phyloP scores from a whole-genome alignment of 2,329 filamentous ascomycete genomes.

The Cytospora piceae region DNA sequence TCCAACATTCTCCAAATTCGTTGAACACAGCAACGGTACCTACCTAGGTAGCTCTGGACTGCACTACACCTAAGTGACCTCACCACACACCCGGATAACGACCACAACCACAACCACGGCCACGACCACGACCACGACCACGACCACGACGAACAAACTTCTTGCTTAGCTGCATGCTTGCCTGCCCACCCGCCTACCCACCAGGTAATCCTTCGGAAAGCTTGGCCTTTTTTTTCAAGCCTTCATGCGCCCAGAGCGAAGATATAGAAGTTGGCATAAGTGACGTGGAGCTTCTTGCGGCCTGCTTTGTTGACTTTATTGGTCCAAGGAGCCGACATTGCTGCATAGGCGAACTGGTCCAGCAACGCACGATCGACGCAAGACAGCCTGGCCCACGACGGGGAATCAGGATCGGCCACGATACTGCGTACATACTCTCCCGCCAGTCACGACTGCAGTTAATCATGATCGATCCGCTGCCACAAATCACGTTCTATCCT shows the following conservation, averaged over 20 bases:
- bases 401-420: conserved; percentile 29
- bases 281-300: conserved; percentile 20
- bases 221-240: neutral
- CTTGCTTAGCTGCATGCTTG: neutral
- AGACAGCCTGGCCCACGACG: conserved; percentile 29
- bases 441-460: conserved; percentile 20
- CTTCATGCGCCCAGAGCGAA: conserved; percentile 13
- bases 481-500: conserved; percentile 24
- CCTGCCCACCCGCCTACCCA: conserved; percentile 18
- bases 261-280: conserved; percentile 11
- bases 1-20: conserved; percentile 23
- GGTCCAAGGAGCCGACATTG: conserved; percentile 19
- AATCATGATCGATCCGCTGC: conserved; percentile 29
- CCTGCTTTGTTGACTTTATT: conserved; percentile 21
- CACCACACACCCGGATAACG: conserved; percentile 20
- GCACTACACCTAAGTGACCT: conserved; percentile 12
- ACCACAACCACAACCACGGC: neutral
- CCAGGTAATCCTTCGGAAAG: conserved; percentile 1
- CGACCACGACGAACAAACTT: neutral
- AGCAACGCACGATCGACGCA: conserved; percentile 27
- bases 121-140: neutral
- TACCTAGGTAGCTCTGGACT: conserved; percentile 16
- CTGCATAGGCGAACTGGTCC: conserved; percentile 26
- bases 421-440: conserved; percentile 21
- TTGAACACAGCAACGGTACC: conserved; percentile 20